Evolutionary conservation across 805 yeast genomes (phyloP).

Genomic region (Babjeviella inositovora): DNA sequence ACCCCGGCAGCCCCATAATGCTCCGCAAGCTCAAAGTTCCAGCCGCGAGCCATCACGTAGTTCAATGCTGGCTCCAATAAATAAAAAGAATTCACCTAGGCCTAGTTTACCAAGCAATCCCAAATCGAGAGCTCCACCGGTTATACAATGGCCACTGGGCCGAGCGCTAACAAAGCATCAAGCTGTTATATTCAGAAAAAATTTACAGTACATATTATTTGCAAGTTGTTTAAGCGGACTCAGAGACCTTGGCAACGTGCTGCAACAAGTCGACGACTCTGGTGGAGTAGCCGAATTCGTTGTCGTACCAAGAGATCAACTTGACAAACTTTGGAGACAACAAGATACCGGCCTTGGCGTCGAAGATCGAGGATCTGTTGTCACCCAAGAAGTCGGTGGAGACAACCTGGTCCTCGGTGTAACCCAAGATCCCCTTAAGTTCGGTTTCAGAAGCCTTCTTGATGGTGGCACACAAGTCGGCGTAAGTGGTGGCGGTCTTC

Average conservation of each 20-base stretch:
- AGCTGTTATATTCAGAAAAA: too few species aligned
- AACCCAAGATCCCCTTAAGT: constrained; percentile 72
- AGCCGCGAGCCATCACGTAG: too few species aligned
- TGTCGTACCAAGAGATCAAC: constrained; percentile 90
- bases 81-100: too few species aligned
- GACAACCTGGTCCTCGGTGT: constrained; percentile 88
- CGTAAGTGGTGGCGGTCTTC: constrained; percentile 63
- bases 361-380: constrained; percentile 76
- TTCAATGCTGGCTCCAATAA: too few species aligned
- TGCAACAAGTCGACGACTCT: constrained; percentile 86
- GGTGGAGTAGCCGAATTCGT: constrained; percentile 92
- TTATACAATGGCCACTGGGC: too few species aligned
- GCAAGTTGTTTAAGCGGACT: too few species aligned
- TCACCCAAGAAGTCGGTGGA: constrained; percentile 82
- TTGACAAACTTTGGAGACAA: constrained; percentile 81
- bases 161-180: too few species aligned
- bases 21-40: too few species aligned
- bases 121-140: too few species aligned
- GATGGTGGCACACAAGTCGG: constrained; percentile 63
- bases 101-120: too few species aligned
- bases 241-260: constrained; percentile 48
- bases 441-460: constrained; percentile 66
- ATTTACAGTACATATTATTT: too few species aligned
- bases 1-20: too few species aligned
- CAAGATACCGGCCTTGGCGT: constrained; percentile 81